Evolutionary conservation across 1,284 basidiomycete species (phyloP).

Genomic region (Austroboletus novae-zelandiae): DNA sequence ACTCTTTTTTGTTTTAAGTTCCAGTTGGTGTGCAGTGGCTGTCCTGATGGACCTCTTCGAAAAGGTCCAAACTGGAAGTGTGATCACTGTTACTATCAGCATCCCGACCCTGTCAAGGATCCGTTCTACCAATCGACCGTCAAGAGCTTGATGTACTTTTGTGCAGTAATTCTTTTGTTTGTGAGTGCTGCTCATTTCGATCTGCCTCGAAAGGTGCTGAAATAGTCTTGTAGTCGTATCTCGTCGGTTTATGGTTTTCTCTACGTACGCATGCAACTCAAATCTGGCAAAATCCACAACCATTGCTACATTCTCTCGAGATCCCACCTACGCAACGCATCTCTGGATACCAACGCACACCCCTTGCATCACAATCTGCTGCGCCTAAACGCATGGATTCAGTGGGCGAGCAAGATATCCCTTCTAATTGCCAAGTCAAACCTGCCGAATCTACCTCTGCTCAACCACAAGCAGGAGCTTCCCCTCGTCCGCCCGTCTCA

Average conservation of each 20-base stretch:
- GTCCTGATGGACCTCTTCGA: slow-evolving; percentile 52
- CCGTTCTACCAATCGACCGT: slow-evolving; percentile 97
- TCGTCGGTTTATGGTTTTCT: slow-evolving; percentile 98
- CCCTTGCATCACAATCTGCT: slow-evolving; percentile 24
- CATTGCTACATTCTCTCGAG: slow-evolving; percentile 71
- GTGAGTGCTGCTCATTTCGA: slow-evolving; percentile 50
- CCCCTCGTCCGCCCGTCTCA: slow-evolving; percentile 20
- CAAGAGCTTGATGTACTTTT: slow-evolving; percentile 92
- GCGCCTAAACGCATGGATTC: slow-evolving; percentile 46
- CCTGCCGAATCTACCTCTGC: slow-evolving; percentile 10
- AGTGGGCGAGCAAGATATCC: slow-evolving; percentile 32
- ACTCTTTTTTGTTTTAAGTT: slow-evolving; percentile 54
- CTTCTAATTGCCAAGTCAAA: slow-evolving; percentile 40
- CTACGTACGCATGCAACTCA: slow-evolving; percentile 97
- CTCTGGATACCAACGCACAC: slow-evolving; percentile 61
- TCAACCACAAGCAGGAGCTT: slow-evolving; percentile 14
- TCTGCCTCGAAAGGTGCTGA: slow-evolving; percentile 1
- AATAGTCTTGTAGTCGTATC: slow-evolving; percentile 71
- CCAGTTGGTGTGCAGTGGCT: slow-evolving; percentile 90
- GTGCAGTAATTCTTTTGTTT: slow-evolving; percentile 85
- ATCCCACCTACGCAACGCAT: slow-evolving; percentile 55
- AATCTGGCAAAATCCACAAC: slow-evolving; percentile 98
- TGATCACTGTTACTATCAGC: slow-evolving; percentile 91
- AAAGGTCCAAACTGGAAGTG: slow-evolving; percentile 73
- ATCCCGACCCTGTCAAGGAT: slow-evolving; percentile 89